Conservation (phyloP, 2,329 filamentous ascomycete genomes). For the Didymella exigua region DNA sequence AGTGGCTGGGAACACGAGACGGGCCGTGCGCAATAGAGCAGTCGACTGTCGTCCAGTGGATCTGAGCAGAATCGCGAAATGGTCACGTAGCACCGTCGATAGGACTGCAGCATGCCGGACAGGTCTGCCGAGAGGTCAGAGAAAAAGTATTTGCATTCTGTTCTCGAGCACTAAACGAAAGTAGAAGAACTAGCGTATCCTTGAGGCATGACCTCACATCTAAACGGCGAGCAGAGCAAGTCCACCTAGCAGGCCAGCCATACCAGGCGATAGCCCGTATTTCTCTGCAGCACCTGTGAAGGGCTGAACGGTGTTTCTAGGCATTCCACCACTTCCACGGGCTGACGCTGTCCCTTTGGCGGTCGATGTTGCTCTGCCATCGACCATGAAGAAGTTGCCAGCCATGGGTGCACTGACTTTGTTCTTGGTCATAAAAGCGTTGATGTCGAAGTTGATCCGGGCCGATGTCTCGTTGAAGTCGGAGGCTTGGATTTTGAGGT, state of each 20-base stretch:
- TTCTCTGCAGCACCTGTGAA: constrained; percentile 24
- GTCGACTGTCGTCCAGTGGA: neutral
- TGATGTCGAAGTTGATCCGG: constrained; percentile 39
- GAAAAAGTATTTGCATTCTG: neutral
- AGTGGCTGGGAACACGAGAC: constrained; percentile 6
- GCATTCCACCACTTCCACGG: constrained; percentile 27
- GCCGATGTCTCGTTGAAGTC: constrained; percentile 29
- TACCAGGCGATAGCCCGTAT: constrained; percentile 1
- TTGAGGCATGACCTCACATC: neutral
- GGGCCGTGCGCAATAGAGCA: neutral
- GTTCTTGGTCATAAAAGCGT: constrained; percentile 33
- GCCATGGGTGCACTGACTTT: constrained; percentile 36
- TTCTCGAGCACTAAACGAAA: constrained; percentile 1
- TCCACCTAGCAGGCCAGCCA: constrained; percentile 16
- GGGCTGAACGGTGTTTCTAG: constrained; percentile 19
- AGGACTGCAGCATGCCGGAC: neutral
- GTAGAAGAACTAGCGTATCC: neutral
- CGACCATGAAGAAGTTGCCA: constrained; percentile 45
- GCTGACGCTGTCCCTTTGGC: constrained; percentile 19
- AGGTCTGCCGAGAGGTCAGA: neutral
- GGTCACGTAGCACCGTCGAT: neutral
- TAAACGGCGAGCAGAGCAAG: constrained; percentile 15
- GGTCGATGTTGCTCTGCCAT: constrained; percentile 30
- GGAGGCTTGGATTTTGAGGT: constrained; percentile 27
- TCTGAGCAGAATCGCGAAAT: no score